Conservation (phyloP, 208 protist species). For the Sergeia podlipaevii region DNA sequence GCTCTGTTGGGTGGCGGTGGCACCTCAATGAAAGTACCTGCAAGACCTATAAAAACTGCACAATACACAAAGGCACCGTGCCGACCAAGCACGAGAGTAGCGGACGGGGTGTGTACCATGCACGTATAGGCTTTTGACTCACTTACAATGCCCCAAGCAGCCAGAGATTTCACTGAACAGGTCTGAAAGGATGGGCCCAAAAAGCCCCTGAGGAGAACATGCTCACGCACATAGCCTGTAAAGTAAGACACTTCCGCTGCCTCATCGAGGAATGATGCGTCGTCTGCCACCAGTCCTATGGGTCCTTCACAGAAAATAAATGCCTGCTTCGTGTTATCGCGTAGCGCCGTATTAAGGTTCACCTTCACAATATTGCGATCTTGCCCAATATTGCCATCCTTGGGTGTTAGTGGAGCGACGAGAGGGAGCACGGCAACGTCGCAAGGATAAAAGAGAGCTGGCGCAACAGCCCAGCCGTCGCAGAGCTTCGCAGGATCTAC, state of each 20-base stretch:
- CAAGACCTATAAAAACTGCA: constrained; percentile 3
- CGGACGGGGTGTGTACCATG: not conserved
- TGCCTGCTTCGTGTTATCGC: too few relatives aligned
- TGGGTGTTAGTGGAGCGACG: not conserved
- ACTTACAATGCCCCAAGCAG: constrained; percentile 14
- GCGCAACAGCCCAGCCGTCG: constrained; percentile 28
- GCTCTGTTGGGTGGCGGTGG: too few relatives aligned
- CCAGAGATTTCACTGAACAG: too few relatives aligned
- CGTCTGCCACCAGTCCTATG: not conserved
- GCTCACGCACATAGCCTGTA: too few relatives aligned
- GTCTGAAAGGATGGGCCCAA: too few relatives aligned
- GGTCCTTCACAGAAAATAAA: constrained; percentile 25
- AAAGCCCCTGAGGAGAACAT: too few relatives aligned
- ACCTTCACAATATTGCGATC: too few relatives aligned
- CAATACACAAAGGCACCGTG: constrained; percentile 18
- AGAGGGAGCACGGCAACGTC: constrained; percentile 34
- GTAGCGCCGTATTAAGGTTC: too few relatives aligned
- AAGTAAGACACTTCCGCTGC: not conserved
- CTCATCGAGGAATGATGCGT: not conserved
- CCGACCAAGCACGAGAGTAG: constrained; percentile 11
- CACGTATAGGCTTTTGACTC: not conserved
- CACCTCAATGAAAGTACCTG: too few relatives aligned
- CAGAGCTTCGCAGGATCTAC: constrained; percentile 26
- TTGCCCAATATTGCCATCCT: too few relatives aligned
- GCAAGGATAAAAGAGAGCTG: constrained; percentile 43